Evolutionary conservation across 306 rosid genomes (phyloP), one percentile per base, ranked within the genome.

Genomic region (Vicia sativa): DNA sequence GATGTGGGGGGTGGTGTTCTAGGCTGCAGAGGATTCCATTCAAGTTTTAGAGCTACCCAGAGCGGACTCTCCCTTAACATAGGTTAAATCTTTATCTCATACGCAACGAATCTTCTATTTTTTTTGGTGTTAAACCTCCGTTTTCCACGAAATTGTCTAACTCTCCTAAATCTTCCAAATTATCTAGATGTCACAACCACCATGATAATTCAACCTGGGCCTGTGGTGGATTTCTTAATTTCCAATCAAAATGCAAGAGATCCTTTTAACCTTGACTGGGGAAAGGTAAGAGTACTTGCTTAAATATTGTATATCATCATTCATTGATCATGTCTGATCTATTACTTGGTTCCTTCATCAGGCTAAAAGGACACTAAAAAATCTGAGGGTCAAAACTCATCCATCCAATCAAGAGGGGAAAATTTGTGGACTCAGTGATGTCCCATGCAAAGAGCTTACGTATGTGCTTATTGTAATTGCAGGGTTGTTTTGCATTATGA

Each of bases 1-100:
- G 97, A 90, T 52, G 97, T 93, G 0, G 98, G 97, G 9, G 97
- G 97, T 18, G 98, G 98, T 2, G 97, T 93, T 43, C 91, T 90
- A 4, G 98, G 98, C 16, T 90, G 98, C 35, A 75, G 96, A 67
- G 98, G 98, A 48, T 90, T 93, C 72, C 98, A 93, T 63, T 90
- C 97, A 5, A 93, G 98, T 67, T 90, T 93, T 53, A 90, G 98
- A 77, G 77, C 97, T 13, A 82, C 97, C 15, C 98, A 93, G 84
- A 84, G 88, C 66, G 98, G 98, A 45, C 78, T 93, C 65, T 90
- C 98, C 2, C 82, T 93, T 11, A 93, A 93, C 41, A 90, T 93
- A 49, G 98, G 98, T 82, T 77, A 60, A 49, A 41, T 29, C 57
- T 52, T 12, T 58, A 11, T 59, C 26, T 11, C 71, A 19, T 4